These are phyloP conservation scores for Puccinia sorghi DNA, from an alignment of 1,284 basidiomycete species.

Conservation along the genomic window DNA sequence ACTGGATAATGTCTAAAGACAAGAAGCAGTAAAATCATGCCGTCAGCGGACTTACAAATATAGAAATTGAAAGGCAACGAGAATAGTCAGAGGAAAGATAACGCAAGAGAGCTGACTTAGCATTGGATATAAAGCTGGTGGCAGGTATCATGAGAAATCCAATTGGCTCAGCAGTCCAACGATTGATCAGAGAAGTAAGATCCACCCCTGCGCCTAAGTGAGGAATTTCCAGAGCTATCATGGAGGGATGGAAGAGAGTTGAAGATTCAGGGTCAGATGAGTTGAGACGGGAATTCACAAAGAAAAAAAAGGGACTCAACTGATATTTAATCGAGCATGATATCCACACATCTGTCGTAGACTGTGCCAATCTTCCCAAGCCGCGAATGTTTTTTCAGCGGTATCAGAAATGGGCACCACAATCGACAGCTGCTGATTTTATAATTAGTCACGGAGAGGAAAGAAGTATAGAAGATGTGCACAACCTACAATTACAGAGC, in stretches of 20 bases:
- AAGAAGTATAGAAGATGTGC: neutral
- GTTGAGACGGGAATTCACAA: neutral
- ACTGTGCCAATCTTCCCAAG: conserved; percentile 98
- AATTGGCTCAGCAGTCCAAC: conserved; percentile 92
- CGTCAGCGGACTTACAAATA: neutral
- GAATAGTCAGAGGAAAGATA: neutral
- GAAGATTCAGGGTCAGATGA: neutral
- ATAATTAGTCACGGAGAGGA: conserved; percentile 46
- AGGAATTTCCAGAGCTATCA: conserved; percentile 79
- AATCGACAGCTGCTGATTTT: conserved; percentile 25
- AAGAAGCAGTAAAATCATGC: neutral
- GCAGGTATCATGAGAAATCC: conserved; percentile 84
- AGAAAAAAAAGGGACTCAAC: conserved; percentile 19
- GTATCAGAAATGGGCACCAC: conserved; percentile 34
- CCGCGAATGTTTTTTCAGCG: conserved; percentile 56
- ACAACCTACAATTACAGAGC: conserved; percentile 53
- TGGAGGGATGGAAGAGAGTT: neutral
- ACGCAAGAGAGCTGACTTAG: conserved; percentile 64
- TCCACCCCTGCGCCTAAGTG: conserved; percentile 71
- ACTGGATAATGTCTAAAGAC: conserved; percentile 73
- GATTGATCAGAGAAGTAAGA: conserved; percentile 68
- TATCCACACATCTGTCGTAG: conserved; percentile 86
- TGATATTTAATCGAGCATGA: conserved; percentile 67
- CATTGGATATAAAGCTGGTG: conserved; percentile 88
- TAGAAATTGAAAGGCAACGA: neutral